phyloP scores from a whole-genome alignment of 441 rosid species.

The Populus hybrid region DNA sequence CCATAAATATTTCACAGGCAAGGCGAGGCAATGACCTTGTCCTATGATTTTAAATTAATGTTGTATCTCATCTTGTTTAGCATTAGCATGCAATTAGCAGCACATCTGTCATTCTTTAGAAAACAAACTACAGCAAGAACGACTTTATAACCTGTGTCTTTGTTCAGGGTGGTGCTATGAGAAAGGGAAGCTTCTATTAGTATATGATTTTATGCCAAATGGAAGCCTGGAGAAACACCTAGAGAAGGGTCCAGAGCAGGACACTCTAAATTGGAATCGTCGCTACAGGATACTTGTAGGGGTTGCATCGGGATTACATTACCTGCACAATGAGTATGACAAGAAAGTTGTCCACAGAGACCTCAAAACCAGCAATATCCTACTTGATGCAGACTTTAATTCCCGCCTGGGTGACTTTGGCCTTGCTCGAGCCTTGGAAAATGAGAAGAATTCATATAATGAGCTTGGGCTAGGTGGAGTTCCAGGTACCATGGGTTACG shows the following conservation, averaged over 20 bases:
- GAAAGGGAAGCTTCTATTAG: not conserved
- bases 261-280: not conserved
- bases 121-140: not conserved
- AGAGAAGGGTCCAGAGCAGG: not conserved
- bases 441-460: not conserved
- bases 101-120: no score
- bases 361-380: not conserved
- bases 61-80: no score
- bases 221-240: not conserved
- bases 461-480: slow-evolving; percentile 11
- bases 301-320: not conserved
- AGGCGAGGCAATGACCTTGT: no score
- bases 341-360: not conserved
- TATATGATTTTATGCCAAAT: not conserved
- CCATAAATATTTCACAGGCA: no score
- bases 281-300: not conserved
- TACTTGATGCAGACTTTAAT: not conserved
- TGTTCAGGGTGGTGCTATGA: not conserved
- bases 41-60: no score
- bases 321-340: not conserved
- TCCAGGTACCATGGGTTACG: not conserved
- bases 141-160: not conserved
- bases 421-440: not conserved
- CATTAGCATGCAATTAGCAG: no score
- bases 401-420: not conserved